These are phyloP conservation scores for Eragrostis nindensis DNA, from an alignment of 176 grass and related monocot genomes.

Conservation along the genomic window DNA sequence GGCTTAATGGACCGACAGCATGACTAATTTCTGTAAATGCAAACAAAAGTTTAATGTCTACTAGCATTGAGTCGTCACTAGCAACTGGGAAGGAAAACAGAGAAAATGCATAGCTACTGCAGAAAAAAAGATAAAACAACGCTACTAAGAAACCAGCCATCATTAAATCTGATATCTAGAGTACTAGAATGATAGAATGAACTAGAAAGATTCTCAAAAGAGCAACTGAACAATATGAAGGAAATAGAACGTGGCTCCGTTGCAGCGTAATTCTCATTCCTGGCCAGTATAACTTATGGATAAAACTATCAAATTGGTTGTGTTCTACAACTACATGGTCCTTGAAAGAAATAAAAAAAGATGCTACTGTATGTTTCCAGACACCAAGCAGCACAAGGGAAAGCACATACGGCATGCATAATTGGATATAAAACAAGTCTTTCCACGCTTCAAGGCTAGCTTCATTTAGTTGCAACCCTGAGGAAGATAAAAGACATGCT, in stretches of 20 bases:
- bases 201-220: not conserved
- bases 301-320: not conserved
- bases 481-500: not conserved
- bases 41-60: not conserved
- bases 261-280: not conserved
- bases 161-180: not conserved
- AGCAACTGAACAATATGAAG: not conserved
- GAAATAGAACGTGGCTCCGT: not conserved
- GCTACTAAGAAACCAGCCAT: not conserved
- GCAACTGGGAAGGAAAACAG: not conserved
- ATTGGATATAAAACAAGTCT: not conserved
- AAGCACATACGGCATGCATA: not conserved
- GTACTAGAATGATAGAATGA: not conserved
- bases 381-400: not conserved
- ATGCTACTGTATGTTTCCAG: not conserved
- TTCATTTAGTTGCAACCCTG: not conserved
- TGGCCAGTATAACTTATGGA: not conserved
- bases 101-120: not conserved
- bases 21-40: slow-evolving; percentile 58
- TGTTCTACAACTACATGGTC: not conserved
- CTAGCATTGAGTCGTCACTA: not conserved
- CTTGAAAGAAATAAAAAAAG: not conserved
- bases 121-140: not conserved
- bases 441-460: not conserved
- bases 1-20: slow-evolving; percentile 44